Evolutionary conservation across 2,329 filamentous ascomycete species (phyloP), one percentile per base, ranked within the genome.

Genomic region (Ophiocordyceps sinensis): DNA sequence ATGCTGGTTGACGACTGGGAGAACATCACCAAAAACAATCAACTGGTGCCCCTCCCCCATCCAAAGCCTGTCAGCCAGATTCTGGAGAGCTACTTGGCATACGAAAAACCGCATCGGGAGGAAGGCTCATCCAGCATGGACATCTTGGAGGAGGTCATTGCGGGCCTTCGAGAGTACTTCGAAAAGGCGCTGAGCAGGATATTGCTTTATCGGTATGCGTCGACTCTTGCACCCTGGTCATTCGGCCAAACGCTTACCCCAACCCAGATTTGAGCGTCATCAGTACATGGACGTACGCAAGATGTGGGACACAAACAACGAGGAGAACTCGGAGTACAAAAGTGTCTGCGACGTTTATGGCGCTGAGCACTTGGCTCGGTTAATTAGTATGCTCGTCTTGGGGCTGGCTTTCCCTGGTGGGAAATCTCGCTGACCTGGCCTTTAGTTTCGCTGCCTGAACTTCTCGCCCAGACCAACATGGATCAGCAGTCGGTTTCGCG

Each of bases 1-100:
- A 73, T 94, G 47, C 76, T 98, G 3, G 91, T 98, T 19, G 91
- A 98, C 57, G 91, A 98, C 60, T 98, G 91, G 91, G 91, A 98
- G 61, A 94, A 95, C 53, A 79, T 98, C 46, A 98, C 91, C 43
- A 96, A 95, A 65, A 91, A 93, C 57, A 77, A 86, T 51, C 85
- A 89, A 56, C 77, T 96, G 4, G 85, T 95, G 28, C 80, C 85
- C 2, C 69, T 98, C 14, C 91, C 91, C 1, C 80, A 86, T 37
- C 68, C 72, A 26, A 75, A 81, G 40, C 78, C 89, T 1, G 85
- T 91, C 44, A 77, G 74, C 47, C 66, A 76, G 48, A 85, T 98
- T 45, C 66, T 98, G 14, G 73, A 86, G 38, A 82, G 89, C 48
- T 98, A 95, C 59, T 68, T 81, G 42, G 71, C 71, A 1, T 76